A percentile compares a stretch with the other conserved stretches of the same genome.
phyloP scores from a whole-genome alignment of 495 filamentous ascomycete species.

The Entonaema liquescens region DNA sequence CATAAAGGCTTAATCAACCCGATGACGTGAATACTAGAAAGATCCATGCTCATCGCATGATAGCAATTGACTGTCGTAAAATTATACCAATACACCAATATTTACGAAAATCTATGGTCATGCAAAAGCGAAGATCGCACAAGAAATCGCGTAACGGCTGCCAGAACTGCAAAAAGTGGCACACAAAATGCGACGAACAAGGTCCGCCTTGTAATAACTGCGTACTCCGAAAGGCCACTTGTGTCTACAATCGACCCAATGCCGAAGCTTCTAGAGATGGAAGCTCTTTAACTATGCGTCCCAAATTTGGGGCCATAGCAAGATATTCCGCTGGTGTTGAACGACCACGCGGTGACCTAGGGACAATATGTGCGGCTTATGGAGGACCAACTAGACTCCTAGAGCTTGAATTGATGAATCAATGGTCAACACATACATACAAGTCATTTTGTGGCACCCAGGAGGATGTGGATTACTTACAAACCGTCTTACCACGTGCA shows the following conservation, averaged over 20 bases:
- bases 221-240: constrained; percentile 44
- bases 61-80: background rate
- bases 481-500: constrained; percentile 39
- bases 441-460: constrained; percentile 44
- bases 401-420: constrained; percentile 51
- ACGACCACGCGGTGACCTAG: constrained; percentile 30
- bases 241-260: constrained; percentile 41
- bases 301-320: background rate
- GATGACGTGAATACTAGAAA: background rate
- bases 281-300: constrained; percentile 14
- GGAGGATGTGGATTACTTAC: constrained; percentile 45
- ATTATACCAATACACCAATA: no score
- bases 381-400: constrained; percentile 37
- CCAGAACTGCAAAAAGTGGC: constrained; percentile 52
- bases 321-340: background rate
- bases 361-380: constrained; percentile 35
- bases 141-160: constrained; percentile 52
- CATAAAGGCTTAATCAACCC: background rate
- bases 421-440: constrained; percentile 48
- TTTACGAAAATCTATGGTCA: constrained; percentile 2
- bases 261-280: constrained; percentile 1
- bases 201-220: constrained; percentile 51
- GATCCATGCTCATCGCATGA: background rate
- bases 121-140: constrained; percentile 50
- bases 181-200: constrained; percentile 51